These are phyloP conservation scores for Plasmodium coatneyi DNA, from an alignment of 169 alveolate genomes.

Conservation along the genomic window DNA sequence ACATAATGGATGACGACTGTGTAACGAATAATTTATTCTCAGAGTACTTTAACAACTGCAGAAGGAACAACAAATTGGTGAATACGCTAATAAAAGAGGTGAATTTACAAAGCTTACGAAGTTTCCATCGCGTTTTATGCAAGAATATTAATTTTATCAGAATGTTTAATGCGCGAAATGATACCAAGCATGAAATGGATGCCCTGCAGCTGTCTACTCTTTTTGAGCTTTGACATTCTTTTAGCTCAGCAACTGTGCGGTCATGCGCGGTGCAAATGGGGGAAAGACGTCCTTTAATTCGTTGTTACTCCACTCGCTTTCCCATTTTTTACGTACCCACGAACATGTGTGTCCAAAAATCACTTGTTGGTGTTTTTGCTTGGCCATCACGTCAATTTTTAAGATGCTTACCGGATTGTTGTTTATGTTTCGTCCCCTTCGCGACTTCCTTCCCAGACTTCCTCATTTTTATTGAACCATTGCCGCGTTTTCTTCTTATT, in stretches of 20 bases:
- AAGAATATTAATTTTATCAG: conserved; percentile 67
- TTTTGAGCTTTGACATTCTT: conserved; percentile 24
- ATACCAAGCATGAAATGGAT: conserved; percentile 15
- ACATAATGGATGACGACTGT: conserved; percentile 42
- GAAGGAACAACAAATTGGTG: conserved; percentile 26
- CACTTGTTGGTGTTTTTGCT: neutral
- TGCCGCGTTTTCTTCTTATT: neutral
- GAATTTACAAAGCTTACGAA: conserved; percentile 33
- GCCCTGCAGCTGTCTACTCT: conserved; percentile 20
- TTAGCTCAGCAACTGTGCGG: neutral
- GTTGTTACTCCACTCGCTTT: neutral
- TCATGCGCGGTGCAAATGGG: neutral
- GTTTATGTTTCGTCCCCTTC: neutral
- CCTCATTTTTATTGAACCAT: neutral
- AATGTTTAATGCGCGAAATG: conserved; percentile 28
- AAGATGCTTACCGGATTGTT: neutral
- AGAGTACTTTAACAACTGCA: conserved; percentile 60
- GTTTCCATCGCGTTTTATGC: conserved; percentile 25
- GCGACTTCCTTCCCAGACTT: neutral
- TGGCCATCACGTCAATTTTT: neutral
- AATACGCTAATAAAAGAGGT: conserved; percentile 66
- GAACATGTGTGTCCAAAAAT: neutral
- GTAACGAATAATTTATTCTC: conserved; percentile 69
- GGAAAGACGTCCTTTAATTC: neutral
- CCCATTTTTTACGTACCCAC: neutral